These are phyloP conservation scores for Monascus ruber DNA, from an alignment of 2,329 filamentous ascomycete species.

Conservation along the genomic window DNA sequence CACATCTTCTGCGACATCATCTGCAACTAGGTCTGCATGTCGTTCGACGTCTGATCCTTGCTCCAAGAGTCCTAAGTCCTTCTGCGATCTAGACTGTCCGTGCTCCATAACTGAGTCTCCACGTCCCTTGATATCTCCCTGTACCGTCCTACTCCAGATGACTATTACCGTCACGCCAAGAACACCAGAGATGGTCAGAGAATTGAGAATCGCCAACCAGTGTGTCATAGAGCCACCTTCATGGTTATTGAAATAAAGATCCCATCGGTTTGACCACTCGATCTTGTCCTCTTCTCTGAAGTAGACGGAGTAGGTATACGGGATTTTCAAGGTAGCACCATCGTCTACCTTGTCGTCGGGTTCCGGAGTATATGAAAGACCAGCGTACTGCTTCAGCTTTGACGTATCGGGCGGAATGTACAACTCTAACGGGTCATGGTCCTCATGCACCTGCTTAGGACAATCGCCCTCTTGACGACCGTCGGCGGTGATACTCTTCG, in stretches of 20 bases:
- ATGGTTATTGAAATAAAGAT: conserved; percentile 80
- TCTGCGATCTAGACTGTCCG: conserved; percentile 47
- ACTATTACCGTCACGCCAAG: conserved; percentile 70
- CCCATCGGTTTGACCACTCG: conserved; percentile 78
- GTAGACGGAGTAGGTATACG: conserved; percentile 83
- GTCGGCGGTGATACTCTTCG: conserved; percentile 63
- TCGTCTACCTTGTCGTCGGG: conserved; percentile 50
- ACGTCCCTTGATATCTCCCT: conserved; percentile 65
- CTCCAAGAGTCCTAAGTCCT: conserved; percentile 47
- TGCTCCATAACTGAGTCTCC: conserved; percentile 57
- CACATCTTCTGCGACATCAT: conserved; percentile 64
- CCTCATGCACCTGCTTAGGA: conserved; percentile 53
- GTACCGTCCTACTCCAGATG: conserved; percentile 67
- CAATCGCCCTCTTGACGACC: conserved; percentile 55
- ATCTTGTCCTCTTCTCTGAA: conserved; percentile 71
- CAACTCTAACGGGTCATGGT: conserved; percentile 57
- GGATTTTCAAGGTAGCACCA: conserved; percentile 57
- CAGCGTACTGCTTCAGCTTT: conserved; percentile 43
- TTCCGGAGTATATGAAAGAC: conserved; percentile 49
- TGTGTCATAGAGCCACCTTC: conserved; percentile 72
- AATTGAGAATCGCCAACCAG: conserved; percentile 82
- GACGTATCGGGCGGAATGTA: conserved; percentile 54
- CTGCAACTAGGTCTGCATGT: conserved; percentile 52
- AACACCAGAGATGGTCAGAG: conserved; percentile 68
- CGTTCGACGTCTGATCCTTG: conserved; percentile 42